Base-by-base conservation (phyloP, 2,329 filamentous ascomycete genomes). In the Colletotrichum sp. region DNA sequence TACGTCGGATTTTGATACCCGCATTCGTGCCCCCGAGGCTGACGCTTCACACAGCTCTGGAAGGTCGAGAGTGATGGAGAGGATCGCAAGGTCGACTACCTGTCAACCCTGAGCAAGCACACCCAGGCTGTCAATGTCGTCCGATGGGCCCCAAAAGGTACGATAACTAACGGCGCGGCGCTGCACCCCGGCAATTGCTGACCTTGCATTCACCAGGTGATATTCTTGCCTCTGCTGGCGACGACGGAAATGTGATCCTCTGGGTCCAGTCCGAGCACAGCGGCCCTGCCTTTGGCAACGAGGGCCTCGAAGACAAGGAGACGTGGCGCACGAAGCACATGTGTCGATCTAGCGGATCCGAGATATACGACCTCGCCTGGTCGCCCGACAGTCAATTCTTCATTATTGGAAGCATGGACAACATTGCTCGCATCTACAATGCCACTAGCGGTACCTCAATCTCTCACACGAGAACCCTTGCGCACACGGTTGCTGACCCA, bases 321-420 rank as follows among this genome's bases (percentile, higher is more conserved):
- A 95, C 95, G 79, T 99, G 97, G 97, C 91, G 96, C 77, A 94
- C 96, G 77, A 99, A 98, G 87, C 95, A 98, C 84, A 99, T 99
- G 97, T 99, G 96, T 85, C 93, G 97, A 77, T 98, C 96, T 62
- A 95, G 95, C 77, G 96, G 96, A 44, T 95, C 96, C 13, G 97
- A 99, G 85, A 99, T 99, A 79, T 99, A 99, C 86, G 97, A 99
- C 85, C 88, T 99, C 73, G 97, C 97, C 67, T 99, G 97, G 98
- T 99, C 97, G 65, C 98, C 98, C n/a, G 97, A 99, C 85, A 96
- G 95, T 52, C 89, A 93, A 52, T 97, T 98, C 87, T 98, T 99
- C 88, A 98, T 99, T 81, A 98, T 98, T 28, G 97, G 97, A 52
- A 99, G 97, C 87, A 99, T 99, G 96, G 97, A 99, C 87, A 99